These are phyloP conservation scores for Exophiala calicioides DNA, from an alignment of 2,329 filamentous ascomycete species.

Conservation along the genomic window DNA sequence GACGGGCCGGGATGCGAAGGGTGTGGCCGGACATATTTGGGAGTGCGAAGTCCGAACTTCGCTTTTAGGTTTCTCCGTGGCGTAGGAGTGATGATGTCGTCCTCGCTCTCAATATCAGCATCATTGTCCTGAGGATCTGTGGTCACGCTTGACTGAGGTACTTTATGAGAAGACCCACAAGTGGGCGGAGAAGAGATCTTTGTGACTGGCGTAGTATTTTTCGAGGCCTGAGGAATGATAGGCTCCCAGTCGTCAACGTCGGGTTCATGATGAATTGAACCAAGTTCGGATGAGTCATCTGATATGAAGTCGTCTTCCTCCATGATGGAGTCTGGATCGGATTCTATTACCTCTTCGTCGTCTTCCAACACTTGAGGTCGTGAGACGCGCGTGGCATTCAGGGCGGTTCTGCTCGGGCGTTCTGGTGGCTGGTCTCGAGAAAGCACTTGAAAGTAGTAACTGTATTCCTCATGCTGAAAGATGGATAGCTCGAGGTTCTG, in stretches of 20 bases:
- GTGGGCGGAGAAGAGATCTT: too few species aligned
- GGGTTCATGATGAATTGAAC: constrained; percentile 20
- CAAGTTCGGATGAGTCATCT: constrained; percentile 31
- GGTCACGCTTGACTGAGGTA: not conserved
- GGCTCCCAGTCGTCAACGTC: constrained; percentile 21
- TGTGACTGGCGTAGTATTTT: too few species aligned
- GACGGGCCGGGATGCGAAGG: not conserved
- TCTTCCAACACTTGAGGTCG: constrained; percentile 36
- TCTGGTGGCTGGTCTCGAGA: constrained; percentile 36
- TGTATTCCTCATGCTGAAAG: constrained; percentile 52
- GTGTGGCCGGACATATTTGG: not conserved
- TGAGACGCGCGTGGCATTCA: constrained; percentile 7
- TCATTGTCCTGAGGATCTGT: constrained; percentile 15
- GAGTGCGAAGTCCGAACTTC: not conserved
- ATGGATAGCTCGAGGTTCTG: constrained; percentile 65
- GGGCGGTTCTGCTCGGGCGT: constrained; percentile 19
- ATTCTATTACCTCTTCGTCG: constrained; percentile 51
- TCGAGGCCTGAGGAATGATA: constrained; percentile 5
- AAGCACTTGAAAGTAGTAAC: constrained; percentile 50
- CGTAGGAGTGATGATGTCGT: constrained; percentile 21
- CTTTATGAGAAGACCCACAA: too few species aligned
- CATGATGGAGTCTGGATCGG: constrained; percentile 32
- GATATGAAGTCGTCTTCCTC: constrained; percentile 56
- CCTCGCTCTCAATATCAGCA: constrained; percentile 26
- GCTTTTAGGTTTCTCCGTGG: not conserved